phyloP scores from a whole-genome alignment of 306 rosid species.

The Trichosanthes cucumerina region DNA sequence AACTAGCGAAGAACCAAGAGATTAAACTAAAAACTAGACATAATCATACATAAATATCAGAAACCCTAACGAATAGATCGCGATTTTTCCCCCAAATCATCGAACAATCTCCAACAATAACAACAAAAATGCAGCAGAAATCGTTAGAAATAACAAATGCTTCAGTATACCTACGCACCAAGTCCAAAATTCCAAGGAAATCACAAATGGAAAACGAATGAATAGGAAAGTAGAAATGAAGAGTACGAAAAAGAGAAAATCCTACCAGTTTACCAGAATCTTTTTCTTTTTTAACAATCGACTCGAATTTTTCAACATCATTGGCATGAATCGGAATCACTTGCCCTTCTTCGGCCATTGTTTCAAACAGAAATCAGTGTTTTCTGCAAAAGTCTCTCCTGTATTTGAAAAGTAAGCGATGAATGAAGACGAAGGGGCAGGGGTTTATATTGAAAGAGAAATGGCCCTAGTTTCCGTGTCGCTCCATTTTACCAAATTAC shows the following conservation, averaged over 20 bases:
- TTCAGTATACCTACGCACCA: neutral
- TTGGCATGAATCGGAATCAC: constrained; percentile 29
- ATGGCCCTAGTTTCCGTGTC: neutral
- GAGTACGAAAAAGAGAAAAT: neutral
- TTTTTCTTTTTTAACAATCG: constrained; percentile 15
- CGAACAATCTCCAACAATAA: neutral
- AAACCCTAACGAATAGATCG: neutral
- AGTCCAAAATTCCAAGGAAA: neutral
- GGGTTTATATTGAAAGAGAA: neutral
- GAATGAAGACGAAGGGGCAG: neutral
- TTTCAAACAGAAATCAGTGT: neutral
- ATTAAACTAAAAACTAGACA: neutral
- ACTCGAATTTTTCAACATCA: constrained; percentile 20
- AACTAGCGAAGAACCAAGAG: neutral
- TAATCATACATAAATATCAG: neutral
- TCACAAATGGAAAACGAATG: neutral
- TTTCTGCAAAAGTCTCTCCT: neutral
- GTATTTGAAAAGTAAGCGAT: neutral
- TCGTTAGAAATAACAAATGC: neutral
- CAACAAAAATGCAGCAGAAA: neutral
- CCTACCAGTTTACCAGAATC: constrained; percentile 36
- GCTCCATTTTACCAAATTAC: neutral
- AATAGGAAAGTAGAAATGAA: neutral
- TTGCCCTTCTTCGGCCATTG: constrained; percentile 29
- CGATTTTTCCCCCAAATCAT: neutral